Conservation (phyloP, 1,284 basidiomycete genomes). For the Ceratobasidium sp. region DNA sequence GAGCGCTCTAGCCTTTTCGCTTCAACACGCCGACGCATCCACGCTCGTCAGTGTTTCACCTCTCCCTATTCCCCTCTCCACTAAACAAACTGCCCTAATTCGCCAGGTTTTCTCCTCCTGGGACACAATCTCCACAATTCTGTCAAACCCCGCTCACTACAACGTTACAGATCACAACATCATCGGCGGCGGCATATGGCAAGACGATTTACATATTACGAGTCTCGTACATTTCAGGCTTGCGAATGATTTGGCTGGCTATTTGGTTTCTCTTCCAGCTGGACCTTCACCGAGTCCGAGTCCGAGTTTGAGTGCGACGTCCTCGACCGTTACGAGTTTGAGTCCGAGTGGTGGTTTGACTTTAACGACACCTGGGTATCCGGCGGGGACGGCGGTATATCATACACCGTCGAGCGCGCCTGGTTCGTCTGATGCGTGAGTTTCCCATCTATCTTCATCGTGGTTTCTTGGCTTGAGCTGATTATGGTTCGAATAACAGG, state of each 20-base stretch:
- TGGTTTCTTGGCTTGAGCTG: neutral
- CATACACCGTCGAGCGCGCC: slow-evolving; percentile 14
- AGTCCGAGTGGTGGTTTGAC: neutral
- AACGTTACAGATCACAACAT: neutral
- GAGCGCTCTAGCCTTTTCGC: slow-evolving; percentile 10
- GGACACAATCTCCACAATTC: slow-evolving; percentile 14
- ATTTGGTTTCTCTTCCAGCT: neutral
- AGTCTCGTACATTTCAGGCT: slow-evolving; percentile 2
- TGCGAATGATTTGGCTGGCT: slow-evolving; percentile 17
- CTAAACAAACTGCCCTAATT: neutral
- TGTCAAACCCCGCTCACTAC: slow-evolving; percentile 12
- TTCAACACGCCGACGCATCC: neutral
- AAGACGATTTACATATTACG: slow-evolving; percentile 24
- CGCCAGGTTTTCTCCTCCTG: slow-evolving; percentile 15
- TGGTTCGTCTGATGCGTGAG: slow-evolving; percentile 11
- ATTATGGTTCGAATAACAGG: neutral
- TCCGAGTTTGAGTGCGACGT: no score
- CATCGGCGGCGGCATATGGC: slow-evolving; percentile 18
- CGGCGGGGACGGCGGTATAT: slow-evolving; percentile 6
- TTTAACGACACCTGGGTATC: neutral
- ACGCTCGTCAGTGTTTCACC: neutral
- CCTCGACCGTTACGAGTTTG: neutral
- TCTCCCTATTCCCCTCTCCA: neutral
- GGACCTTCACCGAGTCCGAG: neutral
- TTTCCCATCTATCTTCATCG: neutral